phyloP scores from a whole-genome alignment of 129 eudicot species.

The Silybum marianum region DNA sequence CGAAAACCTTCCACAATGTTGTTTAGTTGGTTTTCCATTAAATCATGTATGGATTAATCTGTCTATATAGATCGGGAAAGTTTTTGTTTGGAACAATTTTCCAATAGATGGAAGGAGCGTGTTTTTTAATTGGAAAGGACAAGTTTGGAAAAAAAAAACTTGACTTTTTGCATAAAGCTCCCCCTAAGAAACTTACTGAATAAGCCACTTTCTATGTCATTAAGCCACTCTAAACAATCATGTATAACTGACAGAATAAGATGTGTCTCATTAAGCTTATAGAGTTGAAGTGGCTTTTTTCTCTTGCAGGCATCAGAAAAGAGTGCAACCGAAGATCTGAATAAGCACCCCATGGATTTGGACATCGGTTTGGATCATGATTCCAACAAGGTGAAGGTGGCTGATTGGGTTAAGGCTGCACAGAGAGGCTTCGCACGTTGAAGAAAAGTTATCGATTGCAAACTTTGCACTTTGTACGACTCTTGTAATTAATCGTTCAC shows the following conservation, averaged over 20 bases:
- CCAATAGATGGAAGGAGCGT: too few relatives aligned
- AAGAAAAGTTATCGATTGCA: background rate
- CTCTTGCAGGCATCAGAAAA: constrained; percentile 31
- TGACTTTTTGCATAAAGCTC: too few relatives aligned
- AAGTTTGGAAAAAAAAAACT: too few relatives aligned
- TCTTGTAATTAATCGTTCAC: constrained; percentile 31
- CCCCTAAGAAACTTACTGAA: too few relatives aligned
- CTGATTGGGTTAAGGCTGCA: constrained; percentile 44
- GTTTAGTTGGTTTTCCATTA: too few relatives aligned
- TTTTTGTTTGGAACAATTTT: too few relatives aligned
- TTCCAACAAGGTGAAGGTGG: constrained; percentile 34
- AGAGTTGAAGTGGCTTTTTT: background rate
- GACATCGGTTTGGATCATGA: constrained; percentile 26
- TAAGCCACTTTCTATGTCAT: too few relatives aligned
- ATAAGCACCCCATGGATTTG: constrained; percentile 35
- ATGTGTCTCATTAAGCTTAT: background rate
- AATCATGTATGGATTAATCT: too few relatives aligned
- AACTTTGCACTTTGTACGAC: constrained; percentile 23
- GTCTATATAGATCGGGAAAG: too few relatives aligned
- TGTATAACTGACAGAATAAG: too few relatives aligned
- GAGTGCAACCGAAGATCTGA: constrained; percentile 36
- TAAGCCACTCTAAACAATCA: too few relatives aligned
- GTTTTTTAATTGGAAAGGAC: background rate
- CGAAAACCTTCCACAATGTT: background rate
- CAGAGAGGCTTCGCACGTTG: constrained; percentile 35